Base-by-base conservation (phyloP, 768 basidiomycete species). In the Hypholoma sublateritium region DNA sequence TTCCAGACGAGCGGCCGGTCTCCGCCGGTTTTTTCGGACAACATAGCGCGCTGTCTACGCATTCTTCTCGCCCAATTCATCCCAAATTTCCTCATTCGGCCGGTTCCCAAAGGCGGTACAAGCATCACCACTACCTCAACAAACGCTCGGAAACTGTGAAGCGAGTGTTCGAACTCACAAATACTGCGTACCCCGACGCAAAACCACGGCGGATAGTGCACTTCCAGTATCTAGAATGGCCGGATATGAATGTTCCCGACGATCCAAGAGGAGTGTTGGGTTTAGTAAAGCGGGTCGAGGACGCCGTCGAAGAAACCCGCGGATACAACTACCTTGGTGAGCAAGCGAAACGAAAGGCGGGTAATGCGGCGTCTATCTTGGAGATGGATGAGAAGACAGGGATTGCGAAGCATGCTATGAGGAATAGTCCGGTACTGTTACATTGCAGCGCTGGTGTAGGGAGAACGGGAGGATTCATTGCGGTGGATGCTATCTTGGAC, bases 401-500 rank as follows among this genome's bases (percentile, higher is more conserved):
- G 0, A 73, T 89, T 50, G 79, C 81, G 16, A 68, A 76, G 53
- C 81, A 81, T 59, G 81, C 82, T 5, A 61, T 80, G 49, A 80
- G 78, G 13, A 73, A 78, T 51, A 72, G 81, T 19, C 91, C 91
- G 0, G 81, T 94, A 25, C 68, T 95, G 46, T 70, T 95, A 60
- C 93, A 95, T 69, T 95, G 95, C 67, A 95, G 93, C 28, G 96
- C 96, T 0, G 96, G 96, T 17, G 94, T 97, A 5, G 96, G 96
- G 0, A 82, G 96, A 41, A 98, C 96, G 0, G 96, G 96, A 19
- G 91, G 90, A 22, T 98, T 93, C 70, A 94, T 98, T 66, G 86
- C 91, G 7, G 84, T 96, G 1, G 92, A 94, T 68, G 87, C 92
- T 7, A 77, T 93, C n/a, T 74, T 95, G 53, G 90, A 93, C 66